Base-by-base conservation (phyloP, 257 asterid species). In the Apocynum venetum region DNA sequence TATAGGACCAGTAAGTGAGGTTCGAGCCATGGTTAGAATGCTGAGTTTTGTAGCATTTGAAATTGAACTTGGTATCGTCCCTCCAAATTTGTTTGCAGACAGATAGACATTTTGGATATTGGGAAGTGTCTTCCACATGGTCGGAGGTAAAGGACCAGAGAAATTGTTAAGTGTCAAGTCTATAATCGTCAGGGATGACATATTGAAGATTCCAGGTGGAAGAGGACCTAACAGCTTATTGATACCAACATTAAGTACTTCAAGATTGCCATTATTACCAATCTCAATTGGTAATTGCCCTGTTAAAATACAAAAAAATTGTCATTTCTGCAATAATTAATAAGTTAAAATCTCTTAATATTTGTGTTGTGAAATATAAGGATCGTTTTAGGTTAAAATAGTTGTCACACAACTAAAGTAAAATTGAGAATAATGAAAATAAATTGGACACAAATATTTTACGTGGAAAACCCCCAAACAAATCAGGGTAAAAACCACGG, bases 11-110 rank as follows among this genome's bases (percentile, higher is more conserved):
- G 59, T 31, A n/a, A 89, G 81, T 12, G 71, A 60, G 82, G 82
- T 87, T 0, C 4, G 0, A 0, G 1, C 1, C 82, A 87, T 51
- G 43, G 0, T 59, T 49, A 89, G 11, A 20, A 64, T 2, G 13
- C 59, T 12, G 40, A 90, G 88, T n/a, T 83, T 81, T 46, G 93
- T 83, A 77, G 90, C 89, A 80, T 91, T 91, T 77, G 60, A 76
- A 20, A 89, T 85, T 14, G 79, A 87, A 44, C 79, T 52, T 5
- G 92, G 91, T 40, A 91, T 77, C 8, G 9, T 48, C 25, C 96
- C 92, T 53, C 79, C 82, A 48, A 89, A 77, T 48, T 52, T 47
- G 80, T 90, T 90, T 6, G 0, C 6, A 0, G 38, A 1, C 8
- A 79, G 78, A 41, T 13, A 79, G 40, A 72, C 19, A 12, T 1